Evolutionary conservation across 108 stramenopile genomes (phyloP).

Genomic region (Skeletonema costatum): DNA sequence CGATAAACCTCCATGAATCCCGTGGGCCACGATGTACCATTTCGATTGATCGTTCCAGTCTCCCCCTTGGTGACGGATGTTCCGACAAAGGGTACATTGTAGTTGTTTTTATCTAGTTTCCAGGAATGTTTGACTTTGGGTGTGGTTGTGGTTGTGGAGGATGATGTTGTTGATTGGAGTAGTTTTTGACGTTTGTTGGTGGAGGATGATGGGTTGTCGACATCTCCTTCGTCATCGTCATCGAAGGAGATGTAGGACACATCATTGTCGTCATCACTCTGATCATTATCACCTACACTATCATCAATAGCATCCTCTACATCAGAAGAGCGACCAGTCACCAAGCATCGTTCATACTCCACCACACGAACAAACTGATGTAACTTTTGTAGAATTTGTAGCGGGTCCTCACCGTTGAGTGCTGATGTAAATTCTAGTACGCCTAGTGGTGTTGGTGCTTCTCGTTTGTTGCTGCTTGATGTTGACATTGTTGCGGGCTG

Average conservation of each 20-base stretch:
- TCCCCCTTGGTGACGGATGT: constrained; percentile 75
- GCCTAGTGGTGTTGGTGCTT: constrained; percentile 37
- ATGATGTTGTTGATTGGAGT: background rate
- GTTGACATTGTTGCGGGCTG: background rate
- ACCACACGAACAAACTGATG: constrained; percentile 56
- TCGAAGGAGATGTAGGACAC: background rate
- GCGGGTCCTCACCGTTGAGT: constrained; percentile 78
- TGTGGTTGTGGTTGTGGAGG: constrained; percentile 8
- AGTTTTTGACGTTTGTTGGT: constrained; percentile 16
- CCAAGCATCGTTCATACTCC: constrained; percentile 49
- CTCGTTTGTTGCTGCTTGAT: background rate
- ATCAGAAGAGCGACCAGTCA: constrained; percentile 19
- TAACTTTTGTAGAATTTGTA: constrained; percentile 51
- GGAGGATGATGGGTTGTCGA: constrained; percentile 8
- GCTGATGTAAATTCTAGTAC: constrained; percentile 78
- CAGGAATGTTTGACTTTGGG: constrained; percentile 61
- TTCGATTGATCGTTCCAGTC: constrained; percentile 17
- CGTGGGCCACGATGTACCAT: constrained; percentile 72
- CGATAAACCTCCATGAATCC: constrained; percentile 79
- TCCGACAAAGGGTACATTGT: constrained; percentile 86
- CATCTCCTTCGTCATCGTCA: constrained; percentile 32
- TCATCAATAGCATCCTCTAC: background rate
- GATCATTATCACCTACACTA: background rate
- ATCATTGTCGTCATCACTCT: constrained; percentile 11
- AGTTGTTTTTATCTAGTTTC: constrained; percentile 73